Evolutionary conservation across 176 grass and related monocot species (phyloP), one percentile per base, ranked within the genome.

Genomic region (Ensete ventricosum): DNA sequence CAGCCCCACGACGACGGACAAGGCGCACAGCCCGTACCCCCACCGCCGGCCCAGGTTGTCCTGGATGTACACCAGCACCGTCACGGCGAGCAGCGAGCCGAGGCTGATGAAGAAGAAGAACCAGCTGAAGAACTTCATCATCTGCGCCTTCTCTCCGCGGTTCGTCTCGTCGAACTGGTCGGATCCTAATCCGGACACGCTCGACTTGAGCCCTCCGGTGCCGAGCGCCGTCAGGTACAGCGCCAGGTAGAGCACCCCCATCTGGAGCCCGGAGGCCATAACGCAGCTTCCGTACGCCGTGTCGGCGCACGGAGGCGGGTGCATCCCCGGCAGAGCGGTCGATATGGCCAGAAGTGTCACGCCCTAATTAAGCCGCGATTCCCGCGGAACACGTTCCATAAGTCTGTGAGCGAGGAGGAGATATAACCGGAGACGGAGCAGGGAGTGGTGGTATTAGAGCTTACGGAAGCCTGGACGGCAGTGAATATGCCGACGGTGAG

Each of bases 221-320:
- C 54, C 54, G 54, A 58, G 54, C 14, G 54, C 54, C 54, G 54
- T 58, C 54, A 58, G 54, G 54, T 58, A 58, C 14, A 58, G 11
- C 14, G 14, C 54, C 54, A 58, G 54, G 54, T 58, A 58, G 14
- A 58, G 16, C 54, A 58, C 54, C 54, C 54, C 54, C 2, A 58
- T 11, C 54, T 58, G 54, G 11, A 17, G 2, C 14, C 54, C 54
- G 11, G 11, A 11, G 54, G 54, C 54, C 54, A 17, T 4, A 17
- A 9, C 54, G 54, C 54, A 58, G 14, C 14, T 58, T 17, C 11
- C 11, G 16, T 2, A 13, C 54, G 54, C 54, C 2, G 54, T 11
- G 11, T 58, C 54, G 14, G 54, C 54, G 54, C 54, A 58, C 54
- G 54, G 14, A 23, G 85, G 87, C 55, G 92, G 92, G 14, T 17